A percentile compares a stretch with the other conserved stretches of the same genome.
Evolutionary conservation across 2,329 filamentous ascomycete species (phyloP).

Genomic region (Hortaea sp.): DNA sequence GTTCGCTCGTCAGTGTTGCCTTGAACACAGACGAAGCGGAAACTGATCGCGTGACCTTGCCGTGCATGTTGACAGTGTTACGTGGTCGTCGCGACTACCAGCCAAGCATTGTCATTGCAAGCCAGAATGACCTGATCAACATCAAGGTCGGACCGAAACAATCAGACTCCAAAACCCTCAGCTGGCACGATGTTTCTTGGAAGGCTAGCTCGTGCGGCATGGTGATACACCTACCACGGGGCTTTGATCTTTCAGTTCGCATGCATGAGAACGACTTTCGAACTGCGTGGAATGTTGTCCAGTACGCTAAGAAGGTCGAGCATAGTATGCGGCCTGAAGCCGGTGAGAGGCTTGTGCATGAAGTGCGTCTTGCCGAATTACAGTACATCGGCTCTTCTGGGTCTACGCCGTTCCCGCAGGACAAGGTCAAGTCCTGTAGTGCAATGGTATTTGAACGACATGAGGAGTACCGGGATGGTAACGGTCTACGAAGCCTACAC

Average conservation of each 20-base stretch:
- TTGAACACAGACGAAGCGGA: constrained; percentile 64
- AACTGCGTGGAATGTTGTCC: constrained; percentile 71
- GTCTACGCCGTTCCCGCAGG: constrained; percentile 63
- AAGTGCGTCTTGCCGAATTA: constrained; percentile 60
- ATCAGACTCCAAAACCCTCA: constrained; percentile 46
- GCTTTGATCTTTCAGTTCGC: constrained; percentile 62
- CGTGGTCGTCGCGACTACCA: constrained; percentile 59
- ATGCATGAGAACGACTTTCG: constrained; percentile 70
- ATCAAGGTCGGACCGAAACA: constrained; percentile 55
- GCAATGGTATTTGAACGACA: constrained; percentile 66
- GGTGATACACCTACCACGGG: constrained; percentile 61
- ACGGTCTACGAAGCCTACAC: constrained; percentile 62
- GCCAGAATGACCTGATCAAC: constrained; percentile 69
- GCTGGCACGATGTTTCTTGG: constrained; percentile 79
- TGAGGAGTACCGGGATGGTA: constrained; percentile 58
- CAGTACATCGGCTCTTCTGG: constrained; percentile 72
- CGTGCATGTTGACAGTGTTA: constrained; percentile 66
- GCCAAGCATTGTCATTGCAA: constrained; percentile 64
- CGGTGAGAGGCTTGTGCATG: constrained; percentile 62
- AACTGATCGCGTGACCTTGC: constrained; percentile 57
- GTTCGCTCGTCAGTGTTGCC: constrained; percentile 63
- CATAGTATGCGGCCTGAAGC: constrained; percentile 56
- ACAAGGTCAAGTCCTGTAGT: constrained; percentile 61
- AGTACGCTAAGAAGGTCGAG: constrained; percentile 71
- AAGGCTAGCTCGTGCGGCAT: constrained; percentile 56